Conservation (phyloP, 352 stramenopile species). For the Pythium guiyangense region DNA sequence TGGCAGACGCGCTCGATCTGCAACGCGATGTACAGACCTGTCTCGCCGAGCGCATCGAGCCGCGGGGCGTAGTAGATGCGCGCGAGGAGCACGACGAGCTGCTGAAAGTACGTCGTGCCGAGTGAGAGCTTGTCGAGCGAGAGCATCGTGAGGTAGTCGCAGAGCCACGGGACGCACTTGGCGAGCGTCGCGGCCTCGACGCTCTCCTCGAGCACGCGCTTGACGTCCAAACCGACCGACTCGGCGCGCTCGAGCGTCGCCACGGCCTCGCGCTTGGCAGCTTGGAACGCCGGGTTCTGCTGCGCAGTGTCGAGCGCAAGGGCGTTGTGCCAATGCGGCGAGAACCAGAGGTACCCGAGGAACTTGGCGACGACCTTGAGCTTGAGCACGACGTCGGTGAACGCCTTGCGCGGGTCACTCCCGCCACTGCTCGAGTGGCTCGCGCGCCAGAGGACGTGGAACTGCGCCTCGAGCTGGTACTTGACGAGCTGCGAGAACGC, state of each 20-base stretch:
- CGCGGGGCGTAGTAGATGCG: conserved; percentile 39
- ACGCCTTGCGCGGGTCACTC: conserved; percentile 48
- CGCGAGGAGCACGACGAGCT: conserved; percentile 36
- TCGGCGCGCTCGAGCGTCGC: conserved; percentile 33
- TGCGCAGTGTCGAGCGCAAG: conserved; percentile 1
- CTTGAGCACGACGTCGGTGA: conserved; percentile 52
- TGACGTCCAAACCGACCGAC: conserved; percentile 35
- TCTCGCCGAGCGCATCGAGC: conserved; percentile 43
- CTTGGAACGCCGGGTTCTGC: conserved; percentile 48
- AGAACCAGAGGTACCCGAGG: conserved; percentile 57
- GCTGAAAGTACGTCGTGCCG: conserved; percentile 44
- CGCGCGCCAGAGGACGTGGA: conserved; percentile 23
- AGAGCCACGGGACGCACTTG: conserved; percentile 63
- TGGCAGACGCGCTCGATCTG: conserved; percentile 63
- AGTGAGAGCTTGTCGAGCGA: conserved; percentile 42
- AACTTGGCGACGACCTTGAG: conserved; percentile 70
- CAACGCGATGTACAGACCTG: conserved; percentile 44
- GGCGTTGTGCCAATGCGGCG: conserved; percentile 51
- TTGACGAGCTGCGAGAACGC: conserved; percentile 59
- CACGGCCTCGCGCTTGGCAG: conserved; percentile 44
- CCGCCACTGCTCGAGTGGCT: conserved; percentile 2
- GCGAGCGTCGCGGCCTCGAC: conserved; percentile 31
- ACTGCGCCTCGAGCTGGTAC: conserved; percentile 46
- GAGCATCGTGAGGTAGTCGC: conserved; percentile 63
- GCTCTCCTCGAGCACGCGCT: conserved; percentile 36